Base-by-base conservation (phyloP, 1,284 basidiomycete genomes). In the Irpex sp. region DNA sequence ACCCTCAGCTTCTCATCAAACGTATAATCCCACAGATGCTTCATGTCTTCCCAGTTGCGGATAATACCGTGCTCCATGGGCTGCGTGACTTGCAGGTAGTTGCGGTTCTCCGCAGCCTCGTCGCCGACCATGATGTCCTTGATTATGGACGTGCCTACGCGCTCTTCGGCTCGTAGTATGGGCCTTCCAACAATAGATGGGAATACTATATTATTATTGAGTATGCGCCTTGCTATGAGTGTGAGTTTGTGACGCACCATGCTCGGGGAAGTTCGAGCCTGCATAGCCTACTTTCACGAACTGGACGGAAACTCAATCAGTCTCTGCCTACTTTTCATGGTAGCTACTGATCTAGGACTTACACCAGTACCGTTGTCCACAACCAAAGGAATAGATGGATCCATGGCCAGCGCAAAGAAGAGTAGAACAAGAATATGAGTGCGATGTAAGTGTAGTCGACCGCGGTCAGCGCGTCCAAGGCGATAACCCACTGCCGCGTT, bases 21-120 rank as follows among this genome's bases (percentile, higher is more conserved):
- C 1, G 97, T 99, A 76, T 99, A 98, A 78, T 99, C 90, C 97
- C 97, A 99, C 11, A 99, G 83, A 71, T 95, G 88, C 73, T 91
- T 90, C 97, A 99, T 99, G 78, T 99, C 97, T 72, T 95, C 94
- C 95, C 97, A 99, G 79, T 99, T 97, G 72, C 92, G 91, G 61
- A 99, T 90, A 76, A 99, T 97, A 62, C 97, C 97, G 78, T 99
- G 97, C 76, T 99, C 97, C 94, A 99, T 96, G 2, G 97, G 97
- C 72, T 99, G 97, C 1, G 94, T 93, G 61, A 99, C 86, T 78
- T 99, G 97, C 35, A 99, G 87, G 79, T 94, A 98, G 73, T 94
- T 97, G 57, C 97, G 90, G 75, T 95, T 92, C 77, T 91, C 86
- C 51, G 94, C 94, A 31, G 97, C 97, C 75, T 98, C 95, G 78